Base-by-base conservation (phyloP, 2,329 filamentous ascomycete genomes). In the Monosporascus sp. region DNA sequence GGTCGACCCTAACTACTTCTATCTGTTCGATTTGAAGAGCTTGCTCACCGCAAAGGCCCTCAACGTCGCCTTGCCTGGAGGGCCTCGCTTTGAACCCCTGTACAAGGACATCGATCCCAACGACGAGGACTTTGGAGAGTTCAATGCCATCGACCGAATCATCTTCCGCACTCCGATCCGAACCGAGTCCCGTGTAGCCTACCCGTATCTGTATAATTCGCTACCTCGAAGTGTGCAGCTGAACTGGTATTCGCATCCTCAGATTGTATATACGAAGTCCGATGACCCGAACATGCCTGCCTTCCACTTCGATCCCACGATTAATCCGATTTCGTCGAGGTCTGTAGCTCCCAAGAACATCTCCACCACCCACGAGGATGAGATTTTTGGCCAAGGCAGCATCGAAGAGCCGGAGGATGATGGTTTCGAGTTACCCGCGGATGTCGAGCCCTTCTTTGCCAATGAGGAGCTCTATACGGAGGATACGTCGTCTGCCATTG, bases 101-200 rank as follows among this genome's bases (percentile, higher is more conserved):
- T 99, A 97, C 78, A 99, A 99, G 73, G 94, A 99, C 64, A 92
- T 99, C 56, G 92, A 99, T 69, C 94, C 94, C 2, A 99, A 99
- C 63, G 93, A 97, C 62, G 94, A 99, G 70, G 94, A 99, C 67
- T 99, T 99, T 72, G 94, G 94, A 72, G 94, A 99, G 72, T 99
- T 99, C 79, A 99, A 99, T 67, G 94, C 94, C 36, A 99, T 99
- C 63, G 94, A 99, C 66, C 90, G 95, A 62, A 99, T 99, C 72
- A 99, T 99, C 61, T 99, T 99, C 80, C 88, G 94, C 59, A 87
- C 89, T 47, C 92, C 93, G 1, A 95, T 97, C 59, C 85, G 93
- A 61, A 99, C 93, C 8, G 94, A 99, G 72, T 97, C 95, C 65
- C 85, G 93, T 46, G 94, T 99, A 44, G 91, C 91, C 1, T 97